Evolutionary conservation across 2,329 filamentous ascomycete species (phyloP), one percentile per base, ranked within the genome.

Genomic region (Aspergillus hortae): DNA sequence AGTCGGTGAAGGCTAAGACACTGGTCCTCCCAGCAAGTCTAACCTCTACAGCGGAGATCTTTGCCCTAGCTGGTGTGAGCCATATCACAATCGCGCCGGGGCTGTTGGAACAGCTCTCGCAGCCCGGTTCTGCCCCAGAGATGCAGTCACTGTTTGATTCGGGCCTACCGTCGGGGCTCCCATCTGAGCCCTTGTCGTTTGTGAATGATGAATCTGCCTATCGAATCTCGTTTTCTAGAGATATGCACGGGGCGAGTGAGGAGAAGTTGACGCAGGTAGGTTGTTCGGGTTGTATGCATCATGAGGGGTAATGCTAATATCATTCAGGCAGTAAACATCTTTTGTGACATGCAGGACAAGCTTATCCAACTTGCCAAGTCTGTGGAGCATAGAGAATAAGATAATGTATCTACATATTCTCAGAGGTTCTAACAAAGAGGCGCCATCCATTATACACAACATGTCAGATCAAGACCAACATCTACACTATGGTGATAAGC

Each of bases 31-130:
- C 80, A 0, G 82, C 81, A 2, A 82, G 80, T 33, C 67, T 86
- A 43, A 84, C 81, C 0, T 81, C 76, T 0, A 74, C 77, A 1
- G 74, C 79, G 1, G 82, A 87, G 58, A 78, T 83, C n/a, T 79
- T 83, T 71, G 71, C 71, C 43, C 71, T 86, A 1, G 80, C 80
- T 1, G 82, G 83, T 0, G 77, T 79, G 1, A 71, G 83, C 35
- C 80, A 84, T 61, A 78, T 87, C 19, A 86, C 83, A 0, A 74
- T 87, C 33, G 74, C 82, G 0, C 82, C 83, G 0, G 68, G 67
- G 1, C 66, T 86, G 2, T 68, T 87, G 23, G 66, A 65, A 7
- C 68, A 75, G 32, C 70, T 84, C n/a, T 69, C 74, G 0, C 64
- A 68, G 11, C 71, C 72, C 67, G 67, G 64, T 53, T 65, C 27